A percentile compares a stretch with the other conserved stretches of the same genome.
Evolutionary conservation across 768 basidiomycete species (phyloP).

Genomic region (Russula abietina): DNA sequence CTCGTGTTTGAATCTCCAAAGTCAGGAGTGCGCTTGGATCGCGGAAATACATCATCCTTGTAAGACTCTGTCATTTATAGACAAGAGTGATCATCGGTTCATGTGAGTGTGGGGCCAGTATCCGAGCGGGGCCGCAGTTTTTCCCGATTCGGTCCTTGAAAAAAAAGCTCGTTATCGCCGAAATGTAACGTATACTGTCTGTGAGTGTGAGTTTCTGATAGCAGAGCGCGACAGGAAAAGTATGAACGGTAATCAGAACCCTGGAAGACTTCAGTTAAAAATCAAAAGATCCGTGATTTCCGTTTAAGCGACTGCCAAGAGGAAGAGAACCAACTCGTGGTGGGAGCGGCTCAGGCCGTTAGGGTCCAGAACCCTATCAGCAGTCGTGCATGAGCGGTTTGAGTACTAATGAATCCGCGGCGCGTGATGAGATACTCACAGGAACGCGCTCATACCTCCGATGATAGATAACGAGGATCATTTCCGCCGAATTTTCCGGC

Average conservation of each 20-base stretch:
- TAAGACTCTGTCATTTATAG: not conserved
- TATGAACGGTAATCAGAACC: not conserved
- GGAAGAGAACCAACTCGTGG: slow-evolving; percentile 39
- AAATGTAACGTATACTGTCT: not conserved
- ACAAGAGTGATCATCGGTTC: slow-evolving; percentile 9
- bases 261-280: not conserved
- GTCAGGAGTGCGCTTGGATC: slow-evolving; percentile 2
- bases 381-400: not conserved
- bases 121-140: not conserved
- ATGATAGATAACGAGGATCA: slow-evolving; percentile 35
- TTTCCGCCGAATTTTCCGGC: slow-evolving; percentile 40
- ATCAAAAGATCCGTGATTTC: slow-evolving; percentile 39
- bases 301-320: slow-evolving; percentile 44
- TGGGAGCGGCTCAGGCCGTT: slow-evolving; percentile 19
- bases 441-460: slow-evolving; percentile 8
- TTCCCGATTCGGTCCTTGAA: slow-evolving; percentile 6
- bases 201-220: not conserved
- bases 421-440: not conserved
- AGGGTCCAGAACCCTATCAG: slow-evolving; percentile 8
- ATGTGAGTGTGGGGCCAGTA: slow-evolving; percentile 1
- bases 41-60: slow-evolving; percentile 10
- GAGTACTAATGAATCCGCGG: not conserved
- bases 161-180: slow-evolving; percentile 10
- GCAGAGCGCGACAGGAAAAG: not conserved
- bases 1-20: not conserved